Conservation (phyloP, 176 grass and related monocot species). For the Oryza glumipatula region DNA sequence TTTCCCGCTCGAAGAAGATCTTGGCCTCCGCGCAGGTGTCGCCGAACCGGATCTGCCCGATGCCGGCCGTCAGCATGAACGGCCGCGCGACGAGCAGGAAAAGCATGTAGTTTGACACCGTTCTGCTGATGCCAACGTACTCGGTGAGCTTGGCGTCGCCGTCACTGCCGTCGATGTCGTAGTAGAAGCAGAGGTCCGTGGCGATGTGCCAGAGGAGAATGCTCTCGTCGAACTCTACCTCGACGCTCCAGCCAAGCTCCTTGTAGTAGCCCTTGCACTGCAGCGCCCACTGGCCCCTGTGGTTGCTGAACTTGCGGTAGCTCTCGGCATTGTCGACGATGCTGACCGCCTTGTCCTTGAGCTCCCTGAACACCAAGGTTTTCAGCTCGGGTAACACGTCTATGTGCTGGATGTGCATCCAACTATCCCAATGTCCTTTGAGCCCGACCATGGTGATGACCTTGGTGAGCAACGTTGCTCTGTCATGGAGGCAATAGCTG, state of each 20-base stretch:
- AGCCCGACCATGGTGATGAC: conserved; percentile 32
- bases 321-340: conserved; percentile 37
- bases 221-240: conserved; percentile 54
- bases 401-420: conserved; percentile 37
- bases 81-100: conserved; percentile 53
- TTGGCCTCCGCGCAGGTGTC: conserved; percentile 62
- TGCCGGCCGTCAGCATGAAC: conserved; percentile 54
- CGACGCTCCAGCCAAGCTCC: conserved; percentile 52
- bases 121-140: conserved; percentile 17
- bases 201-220: conserved; percentile 52
- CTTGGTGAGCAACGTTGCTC: conserved; percentile 30
- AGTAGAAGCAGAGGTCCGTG: conserved; percentile 53
- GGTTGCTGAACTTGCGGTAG: conserved; percentile 49
- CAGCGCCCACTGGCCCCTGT: conserved; percentile 45
- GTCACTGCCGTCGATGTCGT: not conserved
- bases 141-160: not conserved
- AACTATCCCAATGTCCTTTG: conserved; percentile 48
- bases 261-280: conserved; percentile 52
- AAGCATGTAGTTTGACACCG: conserved; percentile 54
- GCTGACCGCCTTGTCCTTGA: conserved; percentile 52
- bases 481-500: conserved; percentile 45
- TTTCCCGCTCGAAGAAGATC: conserved; percentile 45
- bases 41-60: conserved; percentile 56
- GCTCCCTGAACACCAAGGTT: conserved; percentile 41
- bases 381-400: conserved; percentile 44